Evolutionary conservation across 2,329 filamentous ascomycete genomes (phyloP), one percentile per base, ranked within the genome.

Genomic region (Talaromyces albobiverticillius): DNA sequence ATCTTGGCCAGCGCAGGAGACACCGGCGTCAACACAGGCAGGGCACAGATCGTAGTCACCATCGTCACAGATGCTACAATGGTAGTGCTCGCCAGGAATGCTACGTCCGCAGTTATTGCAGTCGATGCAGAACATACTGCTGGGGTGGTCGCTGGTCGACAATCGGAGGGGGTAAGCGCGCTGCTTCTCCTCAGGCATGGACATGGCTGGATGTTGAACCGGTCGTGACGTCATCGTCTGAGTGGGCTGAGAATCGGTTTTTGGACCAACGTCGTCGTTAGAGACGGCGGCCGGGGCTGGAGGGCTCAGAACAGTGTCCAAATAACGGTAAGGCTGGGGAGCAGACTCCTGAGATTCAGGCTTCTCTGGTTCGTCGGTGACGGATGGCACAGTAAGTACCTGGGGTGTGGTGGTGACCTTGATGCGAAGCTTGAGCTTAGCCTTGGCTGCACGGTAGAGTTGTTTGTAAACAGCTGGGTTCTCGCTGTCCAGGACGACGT

Each of bases 341-440:
- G 62, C 54, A 43, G 51, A 59, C 34, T 63, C 58, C 32, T 58
- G 56, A 50, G 60, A 53, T 16, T 54, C 45, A 10, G 59, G 41
- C 4, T 43, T 20, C 41, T 53, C 47, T 14, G 34, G 23, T 32
- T 61, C 57, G 25, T 57, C 53, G 32, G 51, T 16, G 13, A 31
- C 36, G 3, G 29, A 34, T n/a, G 47, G 20, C 52, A 41, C 18
- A 5, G 46, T 20, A 2, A 31, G 23, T n/a, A 42, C 29, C 11
- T 55, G 36, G 36, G 54, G 45, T 3, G 36, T 68, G 31, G 80
- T 65, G 14, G 83, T 86, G 34, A 89, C 87, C 61, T 85, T 89
- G 56, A 99, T 83, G 73, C 94, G 92, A 63, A 99, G 86, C 85
- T 97, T 99, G 61, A 92, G 85, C 81, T 99, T 99, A 34, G 94